These are phyloP conservation scores for Anacardium occidentale DNA, from an alignment of 345 rosid species.

Conservation along the genomic window DNA sequence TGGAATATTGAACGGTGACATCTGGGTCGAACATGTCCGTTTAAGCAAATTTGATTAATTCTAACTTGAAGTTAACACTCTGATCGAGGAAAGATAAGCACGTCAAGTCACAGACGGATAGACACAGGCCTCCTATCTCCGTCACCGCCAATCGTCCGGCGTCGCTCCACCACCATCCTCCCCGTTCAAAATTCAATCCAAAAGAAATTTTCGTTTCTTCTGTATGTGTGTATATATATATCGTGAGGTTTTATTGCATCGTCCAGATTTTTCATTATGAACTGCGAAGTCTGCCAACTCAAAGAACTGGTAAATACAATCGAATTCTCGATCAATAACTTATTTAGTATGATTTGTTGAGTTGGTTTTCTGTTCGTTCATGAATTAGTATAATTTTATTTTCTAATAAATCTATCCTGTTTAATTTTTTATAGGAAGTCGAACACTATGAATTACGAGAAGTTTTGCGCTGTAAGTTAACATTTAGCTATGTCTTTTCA, in stretches of 20 bases:
- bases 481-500: conserved; percentile 5
- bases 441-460: conserved; percentile 82
- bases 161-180: not conserved
- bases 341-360: conserved; percentile 7
- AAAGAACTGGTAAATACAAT: conserved; percentile 68
- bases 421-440: conserved; percentile 54
- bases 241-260: not conserved
- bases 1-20: too few relatives aligned
- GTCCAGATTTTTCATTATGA: conserved; percentile 42
- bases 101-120: not conserved
- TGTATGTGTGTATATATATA: not conserved
- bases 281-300: conserved; percentile 89
- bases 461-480: conserved; percentile 76
- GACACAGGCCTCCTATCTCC: not conserved
- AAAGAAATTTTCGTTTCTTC: not conserved
- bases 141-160: not conserved
- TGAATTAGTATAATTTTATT: not conserved
- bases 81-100: not conserved
- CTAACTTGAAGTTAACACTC: not conserved
- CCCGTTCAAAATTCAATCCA: not conserved
- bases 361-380: conserved; percentile 7
- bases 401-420: not conserved
- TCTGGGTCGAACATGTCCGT: too few relatives aligned
- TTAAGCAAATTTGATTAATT: not conserved
- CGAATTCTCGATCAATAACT: not conserved